Evolutionary conservation across 176 grass and related monocot species (phyloP).

Genomic region (Eragrostis nindensis): DNA sequence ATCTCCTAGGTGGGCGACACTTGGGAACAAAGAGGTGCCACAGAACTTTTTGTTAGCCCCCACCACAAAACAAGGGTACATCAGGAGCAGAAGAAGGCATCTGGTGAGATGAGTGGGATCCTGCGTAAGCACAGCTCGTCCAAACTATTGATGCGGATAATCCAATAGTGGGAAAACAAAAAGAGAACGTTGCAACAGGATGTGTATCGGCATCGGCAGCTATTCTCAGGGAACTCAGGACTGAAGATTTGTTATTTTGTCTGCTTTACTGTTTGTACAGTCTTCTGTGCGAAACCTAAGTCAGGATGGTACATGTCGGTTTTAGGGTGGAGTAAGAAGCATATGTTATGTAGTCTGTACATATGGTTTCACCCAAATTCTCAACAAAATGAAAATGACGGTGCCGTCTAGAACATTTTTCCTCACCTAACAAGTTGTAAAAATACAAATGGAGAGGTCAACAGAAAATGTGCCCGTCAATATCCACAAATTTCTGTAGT

Average conservation of each 20-base stretch:
- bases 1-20: constrained; percentile 42
- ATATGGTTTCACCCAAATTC: constrained; percentile 9
- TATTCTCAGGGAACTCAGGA: constrained; percentile 5
- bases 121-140: constrained; percentile 14
- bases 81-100: constrained; percentile 28
- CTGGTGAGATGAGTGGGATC: constrained; percentile 21
- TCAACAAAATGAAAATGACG: not conserved
- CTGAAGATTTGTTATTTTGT: constrained; percentile 21
- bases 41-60: constrained; percentile 32
- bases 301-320: not conserved
- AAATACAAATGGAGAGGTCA: not conserved
- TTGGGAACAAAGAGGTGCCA: constrained; percentile 27
- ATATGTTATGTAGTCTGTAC: not conserved
- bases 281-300: not conserved
- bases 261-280: constrained; percentile 33
- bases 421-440: not conserved
- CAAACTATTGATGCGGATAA: constrained; percentile 37
- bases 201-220: constrained; percentile 32
- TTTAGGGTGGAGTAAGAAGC: not conserved
- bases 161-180: constrained; percentile 1
- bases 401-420: not conserved
- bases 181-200: constrained; percentile 12
- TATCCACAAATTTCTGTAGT: not conserved
- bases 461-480: not conserved
- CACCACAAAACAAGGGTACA: constrained; percentile 38